A percentile compares a stretch with the other conserved stretches of the same genome.
These are phyloP conservation scores for Cladophialophora chaetospira DNA, from an alignment of 2,329 filamentous ascomycete genomes.

Conservation along the genomic window DNA sequence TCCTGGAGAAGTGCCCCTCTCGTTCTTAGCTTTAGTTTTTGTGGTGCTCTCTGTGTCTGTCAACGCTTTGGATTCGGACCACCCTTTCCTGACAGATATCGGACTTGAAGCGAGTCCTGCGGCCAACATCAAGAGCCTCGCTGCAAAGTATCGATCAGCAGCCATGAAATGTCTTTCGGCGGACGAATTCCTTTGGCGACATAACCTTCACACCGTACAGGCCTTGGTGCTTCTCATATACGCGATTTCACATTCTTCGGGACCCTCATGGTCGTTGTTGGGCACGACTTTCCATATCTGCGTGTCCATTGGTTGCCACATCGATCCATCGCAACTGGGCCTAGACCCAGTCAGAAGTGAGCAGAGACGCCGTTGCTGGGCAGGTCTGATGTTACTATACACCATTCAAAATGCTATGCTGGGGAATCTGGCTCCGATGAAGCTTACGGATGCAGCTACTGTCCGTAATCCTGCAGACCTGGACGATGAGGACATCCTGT, in stretches of 20 bases:
- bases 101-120: constrained; percentile 41
- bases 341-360: constrained; percentile 42
- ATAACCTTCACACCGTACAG: constrained; percentile 45
- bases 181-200: constrained; percentile 42
- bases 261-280: constrained; percentile 44
- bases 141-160: constrained; percentile 42
- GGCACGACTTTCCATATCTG: constrained; percentile 45
- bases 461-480: constrained; percentile 41
- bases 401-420: constrained; percentile 43
- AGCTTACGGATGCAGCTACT: constrained; percentile 31
- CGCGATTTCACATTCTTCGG: constrained; percentile 40
- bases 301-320: constrained; percentile 46
- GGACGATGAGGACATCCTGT: constrained; percentile 41
- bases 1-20: constrained; percentile 39
- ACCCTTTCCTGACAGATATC: constrained; percentile 42
- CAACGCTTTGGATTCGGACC: constrained; percentile 41
- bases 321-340: constrained; percentile 43
- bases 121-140: constrained; percentile 41
- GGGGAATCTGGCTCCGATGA: constrained; percentile 39
- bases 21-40: constrained; percentile 45
- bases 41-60: constrained; percentile 44
- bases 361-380: constrained; percentile 44
- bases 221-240: constrained; percentile 45
- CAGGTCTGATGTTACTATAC: constrained; percentile 45
- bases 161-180: constrained; percentile 44